Base-by-base conservation (phyloP, 2,329 filamentous ascomycete species). In the Dryadomyces sulphureus region DNA sequence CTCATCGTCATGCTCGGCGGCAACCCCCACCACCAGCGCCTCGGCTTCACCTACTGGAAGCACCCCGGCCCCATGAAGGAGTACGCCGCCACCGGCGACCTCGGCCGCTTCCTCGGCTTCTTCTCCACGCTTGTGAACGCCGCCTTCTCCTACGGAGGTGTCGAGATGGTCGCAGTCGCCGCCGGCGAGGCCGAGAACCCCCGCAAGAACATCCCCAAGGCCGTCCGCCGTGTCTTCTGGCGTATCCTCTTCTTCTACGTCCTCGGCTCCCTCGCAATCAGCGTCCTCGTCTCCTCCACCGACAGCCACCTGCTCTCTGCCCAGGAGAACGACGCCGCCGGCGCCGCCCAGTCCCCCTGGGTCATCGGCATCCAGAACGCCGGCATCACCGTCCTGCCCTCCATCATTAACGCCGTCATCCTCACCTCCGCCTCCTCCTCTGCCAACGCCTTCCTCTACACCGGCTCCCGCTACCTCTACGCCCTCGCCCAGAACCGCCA, bases 311-410 rank as follows among this genome's bases (percentile, higher is more conserved):
- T 54, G 48, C 49, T 52, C 69, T 78, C 4, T 64, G 64, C 30
- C 71, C 68, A 42, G 70, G 48, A 24, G 7, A 21, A 16, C 43
- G 52, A 41, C 36, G 39, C 70, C 1, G 78, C 79, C 52, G 66
- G 73, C 54, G 53, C 52, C 3, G 68, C 69, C 1, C 65, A 71
- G 2, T 79, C 73, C 27, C 79, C 79, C 1, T 77, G 79, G 60
- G 75, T 79, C 43, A 73, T 79, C 52, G 80, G 81, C 27, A 85
- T 86, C 62, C 70, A 78, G 57, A 66, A 73, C 20, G 69, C 81
- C 5, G 70, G 75, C 11, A 85, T 89, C 54, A 62, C 65, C 2
- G 72, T 68, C 1, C 69, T 85, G 2, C 75, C 80, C 54, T 74
- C 65, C 46, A 73, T 79, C 55, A 75, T 79, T 56, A 79, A 79